These are phyloP conservation scores for Microcyclospora tardicrescens DNA, from an alignment of 2,329 filamentous ascomycete species.

Conservation along the genomic window DNA sequence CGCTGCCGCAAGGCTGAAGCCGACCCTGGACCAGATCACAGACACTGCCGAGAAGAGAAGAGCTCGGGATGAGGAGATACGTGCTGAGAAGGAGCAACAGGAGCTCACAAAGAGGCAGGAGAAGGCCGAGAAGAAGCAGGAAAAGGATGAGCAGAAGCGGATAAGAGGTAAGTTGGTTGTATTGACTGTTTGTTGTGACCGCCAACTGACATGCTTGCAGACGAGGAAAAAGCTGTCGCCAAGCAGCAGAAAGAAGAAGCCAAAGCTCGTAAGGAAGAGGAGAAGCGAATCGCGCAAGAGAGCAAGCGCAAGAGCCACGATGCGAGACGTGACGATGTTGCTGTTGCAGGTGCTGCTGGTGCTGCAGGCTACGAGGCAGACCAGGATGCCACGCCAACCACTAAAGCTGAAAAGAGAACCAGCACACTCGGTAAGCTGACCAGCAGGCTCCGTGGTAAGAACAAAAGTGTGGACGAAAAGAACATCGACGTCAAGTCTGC, in stretches of 20 bases:
- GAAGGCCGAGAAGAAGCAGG: conserved; percentile 36
- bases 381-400: not conserved
- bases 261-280: conserved; percentile 39
- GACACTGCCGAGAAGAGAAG: conserved; percentile 61
- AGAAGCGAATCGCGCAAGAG: conserved; percentile 34
- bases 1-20: conserved; percentile 63
- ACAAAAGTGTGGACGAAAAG: conserved; percentile 2
- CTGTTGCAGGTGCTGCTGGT: conserved; percentile 6
- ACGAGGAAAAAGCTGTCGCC: conserved; percentile 39
- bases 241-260: conserved; percentile 38
- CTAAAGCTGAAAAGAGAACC: not conserved
- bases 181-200: not conserved
- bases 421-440: not conserved
- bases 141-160: conserved; percentile 33
- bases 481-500: conserved; percentile 4
- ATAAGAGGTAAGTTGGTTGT: conserved; percentile 42
- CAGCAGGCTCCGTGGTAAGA: not conserved
- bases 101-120: conserved; percentile 46
- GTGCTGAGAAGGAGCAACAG: conserved; percentile 51
- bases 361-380: conserved; percentile 3
- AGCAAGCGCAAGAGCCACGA: conserved; percentile 23
- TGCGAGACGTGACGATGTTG: conserved; percentile 10
- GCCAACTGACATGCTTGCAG: conserved; percentile 22
- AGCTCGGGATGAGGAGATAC: conserved; percentile 50
- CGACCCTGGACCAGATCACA: conserved; percentile 72